Conservation (phyloP, 805 yeast genomes). For the Peterozyma toletana region DNA sequence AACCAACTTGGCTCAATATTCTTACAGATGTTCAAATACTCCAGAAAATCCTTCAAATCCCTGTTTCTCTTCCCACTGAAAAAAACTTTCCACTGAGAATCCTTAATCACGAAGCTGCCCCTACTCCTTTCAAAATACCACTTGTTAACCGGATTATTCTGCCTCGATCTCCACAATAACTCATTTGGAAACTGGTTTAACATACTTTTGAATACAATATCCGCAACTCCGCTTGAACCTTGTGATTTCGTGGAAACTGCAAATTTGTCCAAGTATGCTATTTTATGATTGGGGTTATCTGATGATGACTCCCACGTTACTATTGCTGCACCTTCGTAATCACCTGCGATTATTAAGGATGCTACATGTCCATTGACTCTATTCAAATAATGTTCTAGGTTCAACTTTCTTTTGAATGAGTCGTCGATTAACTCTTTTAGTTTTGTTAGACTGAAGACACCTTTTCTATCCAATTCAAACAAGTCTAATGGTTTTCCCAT, state of each 20-base stretch:
- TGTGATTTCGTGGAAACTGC: conserved; percentile 81
- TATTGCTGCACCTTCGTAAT: conserved; percentile 93
- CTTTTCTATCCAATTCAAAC: conserved; percentile 26
- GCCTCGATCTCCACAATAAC: conserved; percentile 85
- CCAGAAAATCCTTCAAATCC: conserved; percentile 28
- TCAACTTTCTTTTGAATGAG: conserved; percentile 69
- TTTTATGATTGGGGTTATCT: conserved; percentile 18
- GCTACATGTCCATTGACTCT: conserved; percentile 66
- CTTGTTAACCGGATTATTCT: conserved; percentile 84
- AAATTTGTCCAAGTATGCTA: conserved; percentile 88
- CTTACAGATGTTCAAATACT: conserved; percentile 47
- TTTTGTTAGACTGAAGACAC: conserved; percentile 44
- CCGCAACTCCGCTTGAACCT: conserved; percentile 92
- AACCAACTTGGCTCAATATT: conserved; percentile 49
- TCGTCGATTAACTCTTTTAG: conserved; percentile 62
- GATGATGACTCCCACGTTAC: conserved; percentile 65
- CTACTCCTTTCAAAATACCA: conserved; percentile 94
- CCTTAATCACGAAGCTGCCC: conserved; percentile 49
- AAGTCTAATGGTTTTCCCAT: conserved; percentile 31
- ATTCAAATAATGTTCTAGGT: conserved; percentile 55
- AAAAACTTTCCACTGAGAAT: conserved; percentile 31
- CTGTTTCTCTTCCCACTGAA: conserved; percentile 28
- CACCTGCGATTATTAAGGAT: conserved; percentile 79
- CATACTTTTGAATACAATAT: conserved; percentile 81
- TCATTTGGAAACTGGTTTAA: conserved; percentile 61